A percentile compares a stretch with the other conserved stretches of the same genome.
Conservation (phyloP, 164 flowering plant genomes). For the Chloranthus sessilifolius region DNA sequence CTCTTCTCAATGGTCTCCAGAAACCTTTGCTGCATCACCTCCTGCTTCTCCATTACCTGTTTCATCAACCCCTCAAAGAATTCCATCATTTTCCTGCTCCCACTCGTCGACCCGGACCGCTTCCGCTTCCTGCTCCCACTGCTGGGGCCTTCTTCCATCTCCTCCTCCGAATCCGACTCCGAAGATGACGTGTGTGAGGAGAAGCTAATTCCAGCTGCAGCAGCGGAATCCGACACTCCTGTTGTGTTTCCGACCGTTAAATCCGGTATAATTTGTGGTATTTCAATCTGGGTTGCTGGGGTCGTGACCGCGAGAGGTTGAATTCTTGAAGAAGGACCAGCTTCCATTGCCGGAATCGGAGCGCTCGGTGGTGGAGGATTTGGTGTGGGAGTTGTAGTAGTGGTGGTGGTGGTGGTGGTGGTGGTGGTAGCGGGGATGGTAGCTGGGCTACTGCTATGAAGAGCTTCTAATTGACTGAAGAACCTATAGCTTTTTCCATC, state of each 20-base stretch:
- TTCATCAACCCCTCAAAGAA: constrained; percentile 62
- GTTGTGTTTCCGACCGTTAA: not conserved
- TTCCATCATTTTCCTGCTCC: constrained; percentile 36
- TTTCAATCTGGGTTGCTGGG: constrained; percentile 10
- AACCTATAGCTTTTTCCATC: constrained; percentile 64
- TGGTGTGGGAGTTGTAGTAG: not conserved
- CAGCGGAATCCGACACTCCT: constrained; percentile 4
- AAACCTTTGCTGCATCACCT: constrained; percentile 55
- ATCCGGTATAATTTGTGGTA: constrained; percentile 6
- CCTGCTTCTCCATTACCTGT: constrained; percentile 73
- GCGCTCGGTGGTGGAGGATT: not conserved
- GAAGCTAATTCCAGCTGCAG: constrained; percentile 37
- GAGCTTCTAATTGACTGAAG: constrained; percentile 60
- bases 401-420: not conserved
- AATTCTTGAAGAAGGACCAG: no score
- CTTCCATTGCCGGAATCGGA: no score
- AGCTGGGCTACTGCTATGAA: constrained; percentile 23
- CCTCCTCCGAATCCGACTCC: constrained; percentile 12
- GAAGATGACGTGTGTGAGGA: constrained; percentile 44
- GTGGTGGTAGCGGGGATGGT: constrained; percentile 8
- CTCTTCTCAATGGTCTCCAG: constrained; percentile 65
- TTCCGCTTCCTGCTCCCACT: constrained; percentile 23
- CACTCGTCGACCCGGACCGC: constrained; percentile 27
- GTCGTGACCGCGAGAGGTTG: no score
- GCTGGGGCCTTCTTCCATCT: constrained; percentile 4